Conservation (phyloP, 768 basidiomycete genomes). For the Roridomyces roridus region DNA sequence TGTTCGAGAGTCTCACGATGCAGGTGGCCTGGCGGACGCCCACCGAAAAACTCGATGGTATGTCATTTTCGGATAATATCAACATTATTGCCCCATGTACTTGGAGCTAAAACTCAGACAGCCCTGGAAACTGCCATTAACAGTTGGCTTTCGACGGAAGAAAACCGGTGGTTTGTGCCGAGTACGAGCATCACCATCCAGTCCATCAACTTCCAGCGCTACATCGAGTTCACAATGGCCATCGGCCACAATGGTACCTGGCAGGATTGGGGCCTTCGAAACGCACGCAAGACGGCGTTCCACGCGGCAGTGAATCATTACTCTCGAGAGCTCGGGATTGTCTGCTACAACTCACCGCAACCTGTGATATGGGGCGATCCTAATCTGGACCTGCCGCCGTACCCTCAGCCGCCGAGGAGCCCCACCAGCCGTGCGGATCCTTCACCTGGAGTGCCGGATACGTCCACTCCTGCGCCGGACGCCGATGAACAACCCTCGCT, state of each 20-base stretch:
- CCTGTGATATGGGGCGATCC: constrained; percentile 60
- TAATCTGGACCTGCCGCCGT: constrained; percentile 26
- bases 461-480: constrained; percentile 16
- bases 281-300: constrained; percentile 74
- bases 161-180: constrained; percentile 81
- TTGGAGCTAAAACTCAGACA: too few relatives aligned
- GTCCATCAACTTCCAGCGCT: constrained; percentile 68
- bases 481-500: neutral
- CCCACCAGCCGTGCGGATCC: neutral
- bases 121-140: constrained; percentile 70
- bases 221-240: constrained; percentile 71
- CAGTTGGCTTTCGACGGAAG: constrained; percentile 78
- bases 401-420: constrained; percentile 4
- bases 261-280: constrained; percentile 65
- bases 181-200: constrained; percentile 68
- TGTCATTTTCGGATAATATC: too few relatives aligned
- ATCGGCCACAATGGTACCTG: constrained; percentile 62
- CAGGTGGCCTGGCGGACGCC: constrained; percentile 82
- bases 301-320: constrained; percentile 79
- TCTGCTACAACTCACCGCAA: constrained; percentile 61
- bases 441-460: constrained; percentile 27
- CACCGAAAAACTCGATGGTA: constrained; percentile 71
- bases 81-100: too few relatives aligned
- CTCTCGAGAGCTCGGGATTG: constrained; percentile 72
- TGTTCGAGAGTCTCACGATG: constrained; percentile 68